Evolutionary conservation across 257 asterid genomes (phyloP).

Genomic region (Nyctanthes arbortristis): DNA sequence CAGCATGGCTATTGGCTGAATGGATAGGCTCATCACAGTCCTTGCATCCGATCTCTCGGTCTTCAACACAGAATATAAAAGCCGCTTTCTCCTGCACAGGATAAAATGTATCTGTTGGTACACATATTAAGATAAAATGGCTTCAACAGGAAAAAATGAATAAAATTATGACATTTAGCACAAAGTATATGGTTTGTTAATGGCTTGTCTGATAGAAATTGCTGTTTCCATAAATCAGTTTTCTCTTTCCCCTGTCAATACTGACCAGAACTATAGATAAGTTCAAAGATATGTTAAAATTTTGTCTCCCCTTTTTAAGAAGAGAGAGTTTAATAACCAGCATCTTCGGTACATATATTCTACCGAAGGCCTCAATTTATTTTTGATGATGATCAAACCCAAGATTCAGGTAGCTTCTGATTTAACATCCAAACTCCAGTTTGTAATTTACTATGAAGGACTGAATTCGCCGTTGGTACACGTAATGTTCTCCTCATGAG

Average conservation of each 20-base stretch:
- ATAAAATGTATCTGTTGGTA: background rate
- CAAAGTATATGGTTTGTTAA: background rate
- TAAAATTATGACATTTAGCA: background rate
- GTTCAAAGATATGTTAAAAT: background rate
- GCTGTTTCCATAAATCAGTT: no score
- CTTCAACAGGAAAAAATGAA: background rate
- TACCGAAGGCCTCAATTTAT: background rate
- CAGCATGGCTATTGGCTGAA: conserved; percentile 71
- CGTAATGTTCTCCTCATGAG: background rate
- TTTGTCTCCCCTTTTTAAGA: background rate
- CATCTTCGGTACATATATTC: background rate
- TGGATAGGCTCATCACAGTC: conserved; percentile 91
- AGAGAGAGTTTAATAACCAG: no score
- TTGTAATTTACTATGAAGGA: background rate
- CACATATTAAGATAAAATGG: background rate
- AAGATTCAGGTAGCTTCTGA: background rate
- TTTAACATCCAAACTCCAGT: background rate
- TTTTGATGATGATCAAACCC: background rate
- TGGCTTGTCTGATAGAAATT: no score
- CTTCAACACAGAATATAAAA: conserved; percentile 97
- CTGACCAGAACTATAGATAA: background rate
- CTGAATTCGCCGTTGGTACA: background rate
- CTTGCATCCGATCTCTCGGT: conserved; percentile 91
- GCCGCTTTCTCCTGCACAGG: conserved; percentile 75
- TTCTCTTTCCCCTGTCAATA: background rate